These are phyloP conservation scores for Cucurbita pepo DNA, from an alignment of 306 rosid species.

Conservation along the genomic window DNA sequence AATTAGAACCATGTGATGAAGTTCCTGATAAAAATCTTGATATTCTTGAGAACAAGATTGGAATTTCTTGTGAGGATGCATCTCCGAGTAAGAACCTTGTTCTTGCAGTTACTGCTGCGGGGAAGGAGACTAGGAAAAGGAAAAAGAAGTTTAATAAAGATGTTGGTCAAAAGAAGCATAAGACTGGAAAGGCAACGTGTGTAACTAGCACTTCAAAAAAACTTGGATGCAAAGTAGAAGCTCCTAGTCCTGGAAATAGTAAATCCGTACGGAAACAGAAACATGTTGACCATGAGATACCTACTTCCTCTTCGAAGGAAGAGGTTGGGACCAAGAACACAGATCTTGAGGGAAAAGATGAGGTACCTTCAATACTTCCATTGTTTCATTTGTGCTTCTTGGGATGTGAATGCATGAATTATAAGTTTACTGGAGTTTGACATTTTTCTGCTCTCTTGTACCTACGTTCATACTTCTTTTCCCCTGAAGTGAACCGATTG, in stretches of 20 bases:
- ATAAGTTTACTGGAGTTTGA: not conserved
- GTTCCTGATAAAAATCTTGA: slow-evolving; percentile 26
- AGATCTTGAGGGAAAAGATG: slow-evolving; percentile 36
- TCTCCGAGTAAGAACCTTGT: slow-evolving; percentile 42
- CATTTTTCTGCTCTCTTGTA: not conserved
- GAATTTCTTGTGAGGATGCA: slow-evolving; percentile 23
- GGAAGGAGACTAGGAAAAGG: slow-evolving; percentile 48
- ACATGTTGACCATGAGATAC: slow-evolving; percentile 30
- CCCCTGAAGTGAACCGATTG: not conserved
- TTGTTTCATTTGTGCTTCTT: not conserved
- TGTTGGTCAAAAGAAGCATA: slow-evolving; percentile 44
- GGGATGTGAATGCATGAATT: not conserved
- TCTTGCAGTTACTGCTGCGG: slow-evolving; percentile 44
- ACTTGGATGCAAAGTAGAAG: slow-evolving; percentile 18
- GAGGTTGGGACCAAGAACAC: slow-evolving; percentile 37
- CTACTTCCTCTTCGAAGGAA: slow-evolving; percentile 33
- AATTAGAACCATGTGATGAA: slow-evolving; percentile 31
- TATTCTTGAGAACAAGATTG: slow-evolving; percentile 32
- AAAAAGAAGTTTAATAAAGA: slow-evolving; percentile 30
- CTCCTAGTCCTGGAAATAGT: slow-evolving; percentile 24
- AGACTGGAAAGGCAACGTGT: slow-evolving; percentile 51
- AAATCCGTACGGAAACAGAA: slow-evolving; percentile 52
- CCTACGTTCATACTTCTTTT: not conserved
- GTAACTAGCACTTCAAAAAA: slow-evolving; percentile 23
- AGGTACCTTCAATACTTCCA: slow-evolving; percentile 34